phyloP scores from a whole-genome alignment of 176 grass and related monocot species.

The Rhynchospora tenuis region DNA sequence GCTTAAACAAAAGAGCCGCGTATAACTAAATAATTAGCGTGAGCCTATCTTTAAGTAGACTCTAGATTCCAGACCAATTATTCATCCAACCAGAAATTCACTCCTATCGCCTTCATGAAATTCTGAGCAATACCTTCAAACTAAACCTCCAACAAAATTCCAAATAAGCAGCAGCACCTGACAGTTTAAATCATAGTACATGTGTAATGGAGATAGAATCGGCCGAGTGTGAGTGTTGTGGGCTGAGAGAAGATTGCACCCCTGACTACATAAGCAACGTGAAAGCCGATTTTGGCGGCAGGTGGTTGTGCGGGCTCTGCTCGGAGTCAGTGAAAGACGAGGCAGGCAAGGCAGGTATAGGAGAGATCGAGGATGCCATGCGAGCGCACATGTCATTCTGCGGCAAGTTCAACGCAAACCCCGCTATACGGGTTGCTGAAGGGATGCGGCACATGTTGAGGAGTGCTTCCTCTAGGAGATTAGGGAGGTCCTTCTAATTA shows the following conservation, averaged over 20 bases:
- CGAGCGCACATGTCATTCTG: conserved; percentile 69
- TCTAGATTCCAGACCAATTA: background rate
- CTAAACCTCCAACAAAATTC: conserved; percentile 10
- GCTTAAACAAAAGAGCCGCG: background rate
- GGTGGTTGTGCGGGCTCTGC: conserved; percentile 84
- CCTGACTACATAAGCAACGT: conserved; percentile 53
- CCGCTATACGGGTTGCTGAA: conserved; percentile 54
- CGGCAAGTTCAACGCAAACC: conserved; percentile 45
- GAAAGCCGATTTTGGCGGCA: conserved; percentile 40
- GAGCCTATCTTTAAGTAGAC: background rate
- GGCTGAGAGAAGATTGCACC: conserved; percentile 77
- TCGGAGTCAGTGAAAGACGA: conserved; percentile 73
- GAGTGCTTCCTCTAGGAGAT: conserved; percentile 30
- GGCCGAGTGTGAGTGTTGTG: conserved; percentile 73
- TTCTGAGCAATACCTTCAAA: conserved; percentile 7
- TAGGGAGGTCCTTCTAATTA: background rate
- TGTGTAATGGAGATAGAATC: conserved; percentile 39
- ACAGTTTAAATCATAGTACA: background rate
- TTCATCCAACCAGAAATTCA: conserved; percentile 26
- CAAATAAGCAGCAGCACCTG: background rate
- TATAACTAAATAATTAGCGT: background rate
- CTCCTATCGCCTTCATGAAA: background rate
- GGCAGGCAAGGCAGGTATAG: conserved; percentile 25
- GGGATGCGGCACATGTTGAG: conserved; percentile 84
- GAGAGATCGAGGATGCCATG: conserved; percentile 55